Percentiles rank a stretch among this genome's conserved stretches.
These are phyloP conservation scores for Fusarium vanettenii DNA, from an alignment of 2,329 filamentous ascomycete genomes.

Conservation along the genomic window DNA sequence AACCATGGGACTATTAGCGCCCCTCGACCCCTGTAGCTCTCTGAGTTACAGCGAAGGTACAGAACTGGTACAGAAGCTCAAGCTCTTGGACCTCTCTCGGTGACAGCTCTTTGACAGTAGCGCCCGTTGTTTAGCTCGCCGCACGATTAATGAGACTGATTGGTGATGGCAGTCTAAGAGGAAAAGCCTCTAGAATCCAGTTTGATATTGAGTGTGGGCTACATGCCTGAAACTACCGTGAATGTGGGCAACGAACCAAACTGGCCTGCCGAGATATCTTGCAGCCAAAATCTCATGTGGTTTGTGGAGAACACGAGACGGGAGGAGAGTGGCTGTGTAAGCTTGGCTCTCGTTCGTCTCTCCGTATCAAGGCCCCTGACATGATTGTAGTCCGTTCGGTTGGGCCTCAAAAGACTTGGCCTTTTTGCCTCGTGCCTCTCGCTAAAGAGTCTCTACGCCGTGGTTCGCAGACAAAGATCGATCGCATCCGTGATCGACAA, in stretches of 20 bases:
- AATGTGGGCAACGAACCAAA: neutral
- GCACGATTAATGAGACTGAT: conserved; percentile 24
- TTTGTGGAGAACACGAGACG: conserved; percentile 34
- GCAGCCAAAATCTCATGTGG: conserved; percentile 20
- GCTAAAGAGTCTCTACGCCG: neutral
- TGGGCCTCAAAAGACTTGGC: conserved; percentile 24
- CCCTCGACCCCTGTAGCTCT: conserved; percentile 27
- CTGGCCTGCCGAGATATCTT: conserved; percentile 5
- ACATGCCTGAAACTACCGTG: conserved; percentile 15
- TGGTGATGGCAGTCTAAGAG: neutral
- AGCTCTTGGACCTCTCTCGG: conserved; percentile 16
- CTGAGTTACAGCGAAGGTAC: conserved; percentile 6
- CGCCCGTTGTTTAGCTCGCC: conserved; percentile 28
- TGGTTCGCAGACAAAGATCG: conserved; percentile 19
- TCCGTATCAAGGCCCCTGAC: neutral
- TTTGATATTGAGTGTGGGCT: conserved; percentile 2
- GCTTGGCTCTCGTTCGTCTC: conserved; percentile 13
- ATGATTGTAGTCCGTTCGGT: conserved; percentile 13
- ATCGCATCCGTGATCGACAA: conserved; percentile 19
- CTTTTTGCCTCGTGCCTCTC: conserved; percentile 18
- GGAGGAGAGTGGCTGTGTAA: conserved; percentile 36
- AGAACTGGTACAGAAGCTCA: conserved; percentile 1
- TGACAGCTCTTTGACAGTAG: conserved; percentile 15
- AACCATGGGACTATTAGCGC: conserved; percentile 8
- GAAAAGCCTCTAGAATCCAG: neutral